Percentiles rank a stretch among this genome's conserved stretches.
These are phyloP conservation scores for Rhizomucor pusillus DNA, from an alignment of 371 early-diverging fungal species.

Conservation along the genomic window DNA sequence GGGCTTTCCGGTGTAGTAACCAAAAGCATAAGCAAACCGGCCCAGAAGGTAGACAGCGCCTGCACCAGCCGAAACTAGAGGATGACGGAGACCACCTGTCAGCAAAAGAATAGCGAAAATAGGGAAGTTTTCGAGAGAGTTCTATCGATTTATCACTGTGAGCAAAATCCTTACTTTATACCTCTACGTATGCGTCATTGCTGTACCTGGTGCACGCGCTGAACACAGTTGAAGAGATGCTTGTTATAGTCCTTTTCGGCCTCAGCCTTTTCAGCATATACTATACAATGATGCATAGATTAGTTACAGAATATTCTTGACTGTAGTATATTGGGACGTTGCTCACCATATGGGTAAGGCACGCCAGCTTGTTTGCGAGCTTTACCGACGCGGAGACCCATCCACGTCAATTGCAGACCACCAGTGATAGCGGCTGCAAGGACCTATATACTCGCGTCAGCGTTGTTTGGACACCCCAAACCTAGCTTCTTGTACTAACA, in stretches of 20 bases:
- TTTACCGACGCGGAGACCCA: conserved; percentile 46
- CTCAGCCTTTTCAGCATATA: conserved; percentile 56
- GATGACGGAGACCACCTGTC: conserved; percentile 47
- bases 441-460: conserved; percentile 20
- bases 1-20: conserved; percentile 59
- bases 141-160: conserved; percentile 6
- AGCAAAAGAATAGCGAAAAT: conserved; percentile 28
- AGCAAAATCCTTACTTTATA: too few species aligned
- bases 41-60: conserved; percentile 51
- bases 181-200: not conserved
- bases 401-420: conserved; percentile 32
- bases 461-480: not conserved
- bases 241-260: conserved; percentile 55
- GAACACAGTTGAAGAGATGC: conserved; percentile 63
- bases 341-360: conserved; percentile 57
- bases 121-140: conserved; percentile 33
- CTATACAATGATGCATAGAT: conserved; percentile 8
- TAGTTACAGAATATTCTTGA: not conserved
- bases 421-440: conserved; percentile 36
- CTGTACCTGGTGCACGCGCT: conserved; percentile 61
- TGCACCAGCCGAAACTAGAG: conserved; percentile 39
- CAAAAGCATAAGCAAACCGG: conserved; percentile 38
- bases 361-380: conserved; percentile 58
- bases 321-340: conserved; percentile 1
- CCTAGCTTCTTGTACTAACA: conserved; percentile 23